Conservation (phyloP, 805 yeast genomes). For the Candida yuanshanica region DNA sequence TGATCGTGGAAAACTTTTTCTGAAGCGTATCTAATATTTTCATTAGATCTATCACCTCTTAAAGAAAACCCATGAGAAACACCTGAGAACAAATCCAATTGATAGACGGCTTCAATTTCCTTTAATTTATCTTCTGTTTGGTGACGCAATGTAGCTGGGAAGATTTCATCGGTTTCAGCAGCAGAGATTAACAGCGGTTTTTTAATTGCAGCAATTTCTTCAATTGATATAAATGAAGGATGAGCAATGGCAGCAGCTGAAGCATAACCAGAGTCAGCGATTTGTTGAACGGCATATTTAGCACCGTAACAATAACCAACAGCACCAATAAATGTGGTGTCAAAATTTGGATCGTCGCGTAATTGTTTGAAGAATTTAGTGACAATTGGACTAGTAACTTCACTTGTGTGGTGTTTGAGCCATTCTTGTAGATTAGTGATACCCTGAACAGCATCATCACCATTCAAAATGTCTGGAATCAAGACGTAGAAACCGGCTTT, state of each 20-base stretch:
- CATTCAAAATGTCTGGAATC: slow-evolving; percentile 69
- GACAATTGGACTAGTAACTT: slow-evolving; percentile 42
- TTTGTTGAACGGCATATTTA: slow-evolving; percentile 52
- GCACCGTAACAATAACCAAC: slow-evolving; percentile 89
- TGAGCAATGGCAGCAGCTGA: slow-evolving; percentile 75
- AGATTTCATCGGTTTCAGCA: slow-evolving; percentile 65
- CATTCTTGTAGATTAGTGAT: slow-evolving; percentile 35
- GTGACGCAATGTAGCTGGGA: slow-evolving; percentile 58
- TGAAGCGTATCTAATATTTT: slow-evolving; percentile 54
- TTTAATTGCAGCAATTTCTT: slow-evolving; percentile 55
- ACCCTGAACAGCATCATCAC: slow-evolving; percentile 34
- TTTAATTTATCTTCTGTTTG: slow-evolving; percentile 53
- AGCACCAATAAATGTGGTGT: slow-evolving; percentile 46
- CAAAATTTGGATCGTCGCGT: no score
- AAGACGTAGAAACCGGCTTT: slow-evolving; percentile 56
- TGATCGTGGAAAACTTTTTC: slow-evolving; percentile 51
- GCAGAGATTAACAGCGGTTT: slow-evolving; percentile 57
- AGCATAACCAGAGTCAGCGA: slow-evolving; percentile 32
- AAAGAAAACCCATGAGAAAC: slow-evolving; percentile 74
- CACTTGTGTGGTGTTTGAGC: slow-evolving; percentile 47
- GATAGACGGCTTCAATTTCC: slow-evolving; percentile 50
- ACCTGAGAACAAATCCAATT: slow-evolving; percentile 56
- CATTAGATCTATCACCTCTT: slow-evolving; percentile 62
- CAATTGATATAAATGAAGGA: slow-evolving; percentile 67
- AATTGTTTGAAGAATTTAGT: slow-evolving; percentile 41